These are phyloP conservation scores for Plenodomus biglobosus DNA, from an alignment of 2,329 filamentous ascomycete species.

Conservation along the genomic window DNA sequence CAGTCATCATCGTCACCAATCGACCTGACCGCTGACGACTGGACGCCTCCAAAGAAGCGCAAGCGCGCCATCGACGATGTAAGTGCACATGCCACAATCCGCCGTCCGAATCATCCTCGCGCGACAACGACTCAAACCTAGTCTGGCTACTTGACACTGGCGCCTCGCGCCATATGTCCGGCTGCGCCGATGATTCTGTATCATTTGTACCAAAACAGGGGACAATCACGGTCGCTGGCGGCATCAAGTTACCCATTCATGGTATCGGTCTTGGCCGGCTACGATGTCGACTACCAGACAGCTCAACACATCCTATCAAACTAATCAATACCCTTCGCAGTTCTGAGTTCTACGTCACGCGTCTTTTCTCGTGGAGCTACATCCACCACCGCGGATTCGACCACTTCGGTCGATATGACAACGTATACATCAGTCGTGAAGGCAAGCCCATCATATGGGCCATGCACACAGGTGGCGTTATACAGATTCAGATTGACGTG, in stretches of 20 bases:
- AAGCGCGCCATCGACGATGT: background rate
- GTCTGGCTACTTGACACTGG: constrained; percentile 12
- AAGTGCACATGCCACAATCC: constrained; percentile 5
- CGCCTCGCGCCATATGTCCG: constrained; percentile 9
- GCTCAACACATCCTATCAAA: constrained; percentile 1
- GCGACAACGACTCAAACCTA: background rate
- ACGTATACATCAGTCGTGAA: constrained; percentile 1
- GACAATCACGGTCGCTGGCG: constrained; percentile 6
- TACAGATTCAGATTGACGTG: constrained; percentile 2
- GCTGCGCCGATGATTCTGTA: constrained; percentile 6
- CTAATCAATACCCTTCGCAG: constrained; percentile 11
- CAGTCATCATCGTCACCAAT: background rate
- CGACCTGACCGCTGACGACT: constrained; percentile 2
- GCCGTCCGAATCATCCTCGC: background rate
- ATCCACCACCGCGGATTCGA: background rate
- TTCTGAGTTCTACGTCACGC: constrained; percentile 6
- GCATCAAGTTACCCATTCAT: constrained; percentile 8
- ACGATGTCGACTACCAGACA: constrained; percentile 4
- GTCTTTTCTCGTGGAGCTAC: constrained; percentile 4
- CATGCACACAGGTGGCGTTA: background rate
- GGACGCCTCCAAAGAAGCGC: background rate
- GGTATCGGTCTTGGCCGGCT: constrained; percentile 4
- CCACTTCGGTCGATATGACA: background rate
- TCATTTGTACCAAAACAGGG: constrained; percentile 1
- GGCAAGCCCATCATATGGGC: constrained; percentile 1